Evolutionary conservation across 2,329 filamentous ascomycete species (phyloP).

Genomic region (Rhinocladiella similis): DNA sequence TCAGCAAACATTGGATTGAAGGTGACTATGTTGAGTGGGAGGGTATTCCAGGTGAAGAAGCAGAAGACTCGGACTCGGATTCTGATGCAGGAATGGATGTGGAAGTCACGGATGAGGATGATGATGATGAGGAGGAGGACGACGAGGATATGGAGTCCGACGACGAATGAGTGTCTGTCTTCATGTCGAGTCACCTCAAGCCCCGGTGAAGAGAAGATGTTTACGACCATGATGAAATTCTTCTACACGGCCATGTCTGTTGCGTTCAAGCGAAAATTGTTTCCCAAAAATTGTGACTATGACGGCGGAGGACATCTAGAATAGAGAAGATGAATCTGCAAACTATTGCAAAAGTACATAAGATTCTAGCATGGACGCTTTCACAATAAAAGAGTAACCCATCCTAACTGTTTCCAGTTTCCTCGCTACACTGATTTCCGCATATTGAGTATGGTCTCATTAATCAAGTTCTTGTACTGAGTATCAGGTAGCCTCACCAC

Average conservation of each 20-base stretch:
- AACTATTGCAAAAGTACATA: not conserved
- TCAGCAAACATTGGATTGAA: constrained; percentile 85
- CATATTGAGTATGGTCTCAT: too few species aligned
- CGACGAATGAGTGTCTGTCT: constrained; percentile 10
- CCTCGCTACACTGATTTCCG: too few species aligned
- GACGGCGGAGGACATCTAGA: constrained; percentile 18
- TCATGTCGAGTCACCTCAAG: not conserved
- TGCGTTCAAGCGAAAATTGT: constrained; percentile 16
- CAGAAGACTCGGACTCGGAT: constrained; percentile 56
- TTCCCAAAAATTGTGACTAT: constrained; percentile 14
- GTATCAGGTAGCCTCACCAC: too few species aligned
- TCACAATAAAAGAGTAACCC: not conserved
- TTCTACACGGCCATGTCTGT: not conserved
- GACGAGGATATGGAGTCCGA: constrained; percentile 43
- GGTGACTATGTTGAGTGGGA: constrained; percentile 81
- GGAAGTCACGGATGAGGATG: constrained; percentile 42
- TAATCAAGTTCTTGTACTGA: too few species aligned
- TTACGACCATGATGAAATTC: not conserved
- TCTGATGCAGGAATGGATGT: constrained; percentile 39
- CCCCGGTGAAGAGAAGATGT: not conserved
- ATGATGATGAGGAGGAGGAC: constrained; percentile 38
- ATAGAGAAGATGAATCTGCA: not conserved
- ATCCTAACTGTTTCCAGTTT: not conserved
- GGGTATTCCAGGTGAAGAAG: constrained; percentile 68
- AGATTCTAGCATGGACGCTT: constrained; percentile 18